Percentiles rank a stretch among this genome's conserved stretches.
These are phyloP conservation scores for Glutinoglossum americanum DNA, from an alignment of 495 filamentous ascomycete species.

Conservation along the genomic window DNA sequence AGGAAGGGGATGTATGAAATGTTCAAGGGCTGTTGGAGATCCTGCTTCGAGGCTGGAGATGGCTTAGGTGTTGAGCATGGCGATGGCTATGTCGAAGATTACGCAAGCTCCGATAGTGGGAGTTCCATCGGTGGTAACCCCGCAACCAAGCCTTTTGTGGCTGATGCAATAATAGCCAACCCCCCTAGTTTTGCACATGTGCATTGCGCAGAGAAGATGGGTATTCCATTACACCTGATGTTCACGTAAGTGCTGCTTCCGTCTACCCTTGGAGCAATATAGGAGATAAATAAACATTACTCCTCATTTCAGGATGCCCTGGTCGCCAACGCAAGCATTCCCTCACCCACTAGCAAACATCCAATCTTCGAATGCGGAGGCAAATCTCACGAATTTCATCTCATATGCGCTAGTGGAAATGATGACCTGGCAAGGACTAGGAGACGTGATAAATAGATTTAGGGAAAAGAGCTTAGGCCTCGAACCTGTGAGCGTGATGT, in stretches of 20 bases:
- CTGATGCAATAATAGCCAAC: slow-evolving; percentile 68
- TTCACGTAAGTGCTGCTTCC: slow-evolving; percentile 35
- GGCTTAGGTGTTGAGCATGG: slow-evolving; percentile 29
- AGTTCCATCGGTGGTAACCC: slow-evolving; percentile 15
- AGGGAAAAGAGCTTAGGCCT: slow-evolving; percentile 41
- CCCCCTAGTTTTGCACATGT: slow-evolving; percentile 65
- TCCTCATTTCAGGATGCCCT: slow-evolving; percentile 31
- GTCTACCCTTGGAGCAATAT: background rate
- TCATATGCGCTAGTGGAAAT: slow-evolving; percentile 30
- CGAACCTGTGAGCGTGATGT: slow-evolving; percentile 42
- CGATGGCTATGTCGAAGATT: slow-evolving; percentile 17
- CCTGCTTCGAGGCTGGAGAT: slow-evolving; percentile 43
- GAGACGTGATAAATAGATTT: slow-evolving; percentile 55
- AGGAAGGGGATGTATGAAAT: slow-evolving; percentile 46
- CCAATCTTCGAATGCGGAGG: slow-evolving; percentile 27
- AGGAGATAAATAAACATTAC: background rate
- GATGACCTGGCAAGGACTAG: slow-evolving; percentile 33
- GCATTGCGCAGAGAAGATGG: slow-evolving; percentile 61
- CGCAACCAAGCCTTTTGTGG: slow-evolving; percentile 40
- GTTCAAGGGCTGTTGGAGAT: slow-evolving; percentile 58
- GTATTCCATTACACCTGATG: slow-evolving; percentile 61
- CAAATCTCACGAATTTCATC: slow-evolving; percentile 43
- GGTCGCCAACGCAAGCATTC: slow-evolving; percentile 29
- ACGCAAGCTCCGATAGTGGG: slow-evolving; percentile 16
- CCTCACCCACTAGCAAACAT: slow-evolving; percentile 35